Base-by-base conservation (phyloP, 306 rosid species). In the Ochetophila trinervis region DNA sequence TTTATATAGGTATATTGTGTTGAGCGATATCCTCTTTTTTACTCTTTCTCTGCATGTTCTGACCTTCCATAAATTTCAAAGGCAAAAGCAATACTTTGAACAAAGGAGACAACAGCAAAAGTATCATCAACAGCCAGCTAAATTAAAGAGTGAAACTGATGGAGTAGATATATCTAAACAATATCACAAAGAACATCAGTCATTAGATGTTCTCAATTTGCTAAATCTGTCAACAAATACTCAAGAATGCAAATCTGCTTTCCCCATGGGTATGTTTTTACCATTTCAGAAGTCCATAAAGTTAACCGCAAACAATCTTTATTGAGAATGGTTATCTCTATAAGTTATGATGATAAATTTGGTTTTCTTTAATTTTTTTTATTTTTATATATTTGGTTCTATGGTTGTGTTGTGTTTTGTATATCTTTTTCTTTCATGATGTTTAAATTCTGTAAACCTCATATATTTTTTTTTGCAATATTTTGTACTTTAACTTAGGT, bases 41-140 rank as follows among this genome's bases (percentile, higher is more conserved):
- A 40, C 8, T 15, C 27, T 36, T 58, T n/a, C 34, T 17, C 13
- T 47, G 49, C 2, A 51, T 35, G 54, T 56, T 65, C 42, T 52
- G 58, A 74, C 16, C 53, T 8, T 68, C 55, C 57, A 67, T 73
- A 53, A 70, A 15, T 79, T 53, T 34, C 37, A 57, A 63, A 93
- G 98, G 85, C 98, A 93, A 85, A 93, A 87, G 74, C 96, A 93
- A 71, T 89, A 87, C 73, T 89, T 93, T 54, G 96, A 93, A 74
- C 98, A 93, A 86, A 85, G 80, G 83, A 93, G 78, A 77, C 86
- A 87, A 44, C 89, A 80, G 32, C 81, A 74, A 35, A 91, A 92
- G 69, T 81, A 74, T 66, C 85, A 80, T 72, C 76, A 64, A 78
- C 88, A 67, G 60, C 72, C 81, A 56, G 72, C 37, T 57, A 85